phyloP scores from a whole-genome alignment of 352 stramenopile species.

The Proteromonas lacertae region DNA sequence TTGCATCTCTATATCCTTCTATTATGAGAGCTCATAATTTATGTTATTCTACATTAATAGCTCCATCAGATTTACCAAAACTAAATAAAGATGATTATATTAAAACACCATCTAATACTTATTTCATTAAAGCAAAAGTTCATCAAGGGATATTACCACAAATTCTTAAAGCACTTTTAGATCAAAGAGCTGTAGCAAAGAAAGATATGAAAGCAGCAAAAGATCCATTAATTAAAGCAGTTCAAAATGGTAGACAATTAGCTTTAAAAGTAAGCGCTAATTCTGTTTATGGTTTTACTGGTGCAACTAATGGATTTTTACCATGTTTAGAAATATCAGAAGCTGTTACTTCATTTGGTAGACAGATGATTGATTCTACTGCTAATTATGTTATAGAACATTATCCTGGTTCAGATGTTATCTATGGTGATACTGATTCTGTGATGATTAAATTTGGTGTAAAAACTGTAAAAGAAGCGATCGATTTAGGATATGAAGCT shows the following conservation, averaged over 20 bases:
- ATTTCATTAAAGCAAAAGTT: slow-evolving; percentile 55
- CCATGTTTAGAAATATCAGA: slow-evolving; percentile 89
- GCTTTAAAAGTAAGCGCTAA: slow-evolving; percentile 87
- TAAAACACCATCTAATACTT: slow-evolving; percentile 66
- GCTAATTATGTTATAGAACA: slow-evolving; percentile 76
- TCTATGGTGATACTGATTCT: slow-evolving; percentile 97
- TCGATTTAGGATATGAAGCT: slow-evolving; percentile 80
- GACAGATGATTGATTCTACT: slow-evolving; percentile 69
- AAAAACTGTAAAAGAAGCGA: slow-evolving; percentile 64
- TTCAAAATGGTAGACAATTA: slow-evolving; percentile 89
- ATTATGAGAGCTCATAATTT: slow-evolving; percentile 99
- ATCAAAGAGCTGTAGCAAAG: slow-evolving; percentile 83
- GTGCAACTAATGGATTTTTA: slow-evolving; percentile 81
- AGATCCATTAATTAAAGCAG: slow-evolving; percentile 87
- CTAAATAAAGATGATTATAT: slow-evolving; percentile 31
- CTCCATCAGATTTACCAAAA: slow-evolving; percentile 17
- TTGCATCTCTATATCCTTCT: slow-evolving; percentile 96
- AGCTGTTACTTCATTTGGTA: slow-evolving; percentile 87
- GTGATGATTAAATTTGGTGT: slow-evolving; percentile 98
- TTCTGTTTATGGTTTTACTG: slow-evolving; percentile 98
- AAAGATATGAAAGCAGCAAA: slow-evolving; percentile 94
- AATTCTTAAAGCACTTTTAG: slow-evolving; percentile 88
- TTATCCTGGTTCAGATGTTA: slow-evolving; percentile 64
- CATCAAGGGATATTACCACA: slow-evolving; percentile 91
- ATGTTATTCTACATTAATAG: slow-evolving; percentile 94